These are phyloP conservation scores for Glutinoglossum americanum DNA, from an alignment of 495 filamentous ascomycete species.

Conservation along the genomic window DNA sequence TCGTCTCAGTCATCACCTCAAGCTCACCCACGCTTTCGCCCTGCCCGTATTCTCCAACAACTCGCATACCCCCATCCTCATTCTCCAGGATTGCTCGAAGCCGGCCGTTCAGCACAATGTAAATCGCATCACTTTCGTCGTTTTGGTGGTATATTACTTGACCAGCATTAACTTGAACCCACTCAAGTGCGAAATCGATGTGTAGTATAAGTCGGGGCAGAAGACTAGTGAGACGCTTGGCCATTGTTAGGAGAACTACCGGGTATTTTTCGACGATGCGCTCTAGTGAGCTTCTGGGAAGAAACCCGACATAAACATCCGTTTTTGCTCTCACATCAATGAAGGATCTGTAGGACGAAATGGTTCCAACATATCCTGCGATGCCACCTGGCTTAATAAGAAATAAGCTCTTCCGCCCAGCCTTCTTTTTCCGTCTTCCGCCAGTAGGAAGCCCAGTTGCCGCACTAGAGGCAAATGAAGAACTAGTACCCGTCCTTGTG, in stretches of 20 bases:
- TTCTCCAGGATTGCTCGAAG: slow-evolving; percentile 60
- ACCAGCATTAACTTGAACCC: slow-evolving; percentile 88
- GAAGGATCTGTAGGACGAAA: slow-evolving; percentile 88
- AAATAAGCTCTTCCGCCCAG: slow-evolving; percentile 53
- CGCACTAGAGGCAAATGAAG: slow-evolving; percentile 20
- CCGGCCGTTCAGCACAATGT: slow-evolving; percentile 88
- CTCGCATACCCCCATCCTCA: slow-evolving; percentile 60
- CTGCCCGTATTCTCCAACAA: slow-evolving; percentile 84
- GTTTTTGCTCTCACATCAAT: slow-evolving; percentile 94
- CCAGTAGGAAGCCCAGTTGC: slow-evolving; percentile 12
- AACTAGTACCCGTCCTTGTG: slow-evolving; percentile 24
- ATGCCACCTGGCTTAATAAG: slow-evolving; percentile 89
- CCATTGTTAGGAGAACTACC: slow-evolving; percentile 81
- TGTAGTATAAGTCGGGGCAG: slow-evolving; percentile 84
- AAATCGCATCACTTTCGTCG: slow-evolving; percentile 95
- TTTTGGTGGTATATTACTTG: slow-evolving; percentile 86
- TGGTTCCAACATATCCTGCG: slow-evolving; percentile 79
- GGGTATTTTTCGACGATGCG: slow-evolving; percentile 82
- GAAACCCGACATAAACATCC: slow-evolving; percentile 93
- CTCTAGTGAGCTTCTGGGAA: slow-evolving; percentile 70
- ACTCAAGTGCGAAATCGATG: slow-evolving; percentile 94
- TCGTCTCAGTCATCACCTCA: slow-evolving; percentile 89
- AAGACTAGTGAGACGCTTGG: slow-evolving; percentile 74
- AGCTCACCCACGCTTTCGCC: slow-evolving; percentile 94
- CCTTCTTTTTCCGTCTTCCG: slow-evolving; percentile 23